phyloP scores from a whole-genome alignment of 2,329 filamentous ascomycete genomes.

The Trichoderma breve region DNA sequence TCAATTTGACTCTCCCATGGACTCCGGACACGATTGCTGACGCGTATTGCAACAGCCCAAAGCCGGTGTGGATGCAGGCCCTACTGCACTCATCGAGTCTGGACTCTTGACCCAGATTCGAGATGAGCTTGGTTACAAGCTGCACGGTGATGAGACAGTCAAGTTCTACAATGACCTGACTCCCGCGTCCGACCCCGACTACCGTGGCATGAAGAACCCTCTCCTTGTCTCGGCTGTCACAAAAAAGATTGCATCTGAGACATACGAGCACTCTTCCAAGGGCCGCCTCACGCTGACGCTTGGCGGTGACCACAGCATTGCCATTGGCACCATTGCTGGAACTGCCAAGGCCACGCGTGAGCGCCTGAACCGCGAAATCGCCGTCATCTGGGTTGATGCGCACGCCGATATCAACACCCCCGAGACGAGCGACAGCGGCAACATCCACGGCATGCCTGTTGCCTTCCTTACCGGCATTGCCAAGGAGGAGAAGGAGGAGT shows the following conservation, averaged over 20 bases:
- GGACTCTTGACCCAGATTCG: constrained; percentile 82
- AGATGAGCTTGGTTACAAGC: constrained; percentile 82
- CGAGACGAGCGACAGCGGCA: constrained; percentile 83
- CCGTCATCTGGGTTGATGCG: constrained; percentile 97
- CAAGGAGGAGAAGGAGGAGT: constrained; percentile 68
- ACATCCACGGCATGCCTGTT: constrained; percentile 98
- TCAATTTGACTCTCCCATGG: not conserved
- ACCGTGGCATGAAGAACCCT: constrained; percentile 94
- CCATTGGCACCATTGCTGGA: constrained; percentile 88
- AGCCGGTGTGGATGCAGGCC: constrained; percentile 85
- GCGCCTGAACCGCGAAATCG: constrained; percentile 76
- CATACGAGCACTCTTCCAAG: constrained; percentile 79
- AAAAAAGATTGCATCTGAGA: constrained; percentile 72
- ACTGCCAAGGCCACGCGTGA: constrained; percentile 84
- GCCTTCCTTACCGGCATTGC: constrained; percentile 86
- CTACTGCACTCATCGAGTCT: constrained; percentile 81
- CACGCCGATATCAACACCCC: constrained; percentile 98
- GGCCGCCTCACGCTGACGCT: constrained; percentile 90
- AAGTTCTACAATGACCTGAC: constrained; percentile 78
- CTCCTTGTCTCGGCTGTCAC: constrained; percentile 83
- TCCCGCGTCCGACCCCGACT: constrained; percentile 69
- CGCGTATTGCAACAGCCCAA: constrained; percentile 62
- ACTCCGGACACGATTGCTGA: not conserved
- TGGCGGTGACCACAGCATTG: constrained; percentile 94
- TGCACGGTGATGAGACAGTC: constrained; percentile 79